Evolutionary conservation across 2,329 filamentous ascomycete genomes (phyloP).

Genomic region (Immersiporthe knoxdaviesiana): DNA sequence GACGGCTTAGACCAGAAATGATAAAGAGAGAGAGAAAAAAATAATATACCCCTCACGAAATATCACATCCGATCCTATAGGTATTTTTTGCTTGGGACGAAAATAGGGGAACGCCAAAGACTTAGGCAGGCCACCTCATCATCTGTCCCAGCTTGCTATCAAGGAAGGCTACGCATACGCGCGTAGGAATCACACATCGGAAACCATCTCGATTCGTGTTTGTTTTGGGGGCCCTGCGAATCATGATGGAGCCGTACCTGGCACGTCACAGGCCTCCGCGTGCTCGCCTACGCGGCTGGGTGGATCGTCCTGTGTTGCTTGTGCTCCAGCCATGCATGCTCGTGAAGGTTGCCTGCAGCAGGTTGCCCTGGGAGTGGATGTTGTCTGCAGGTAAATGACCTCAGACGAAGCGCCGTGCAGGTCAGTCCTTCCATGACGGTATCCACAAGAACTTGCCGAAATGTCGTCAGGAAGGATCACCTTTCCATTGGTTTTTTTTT

Average conservation of each 20-base stretch:
- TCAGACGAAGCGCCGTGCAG: slow-evolving; percentile 1
- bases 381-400: background rate
- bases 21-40: background rate
- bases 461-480: background rate
- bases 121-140: background rate
- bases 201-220: background rate
- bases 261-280: slow-evolving; percentile 13
- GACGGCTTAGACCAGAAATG: background rate
- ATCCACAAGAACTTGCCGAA: slow-evolving; percentile 13
- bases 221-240: slow-evolving; percentile 8
- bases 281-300: slow-evolving; percentile 15
- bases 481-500: background rate
- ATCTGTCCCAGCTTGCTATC: background rate
- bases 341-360: slow-evolving; percentile 13
- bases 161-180: background rate
- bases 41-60: background rate
- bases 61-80: slow-evolving; percentile 13
- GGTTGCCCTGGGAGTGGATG: slow-evolving; percentile 15
- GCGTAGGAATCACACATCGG: too few relatives aligned
- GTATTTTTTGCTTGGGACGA: background rate
- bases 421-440: background rate
- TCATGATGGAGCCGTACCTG: slow-evolving; percentile 21
- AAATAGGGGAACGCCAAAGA: background rate
- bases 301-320: background rate
- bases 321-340: background rate